phyloP scores from a whole-genome alignment of 1,139 yeast genomes.

The Suhomyces atakaporum region DNA sequence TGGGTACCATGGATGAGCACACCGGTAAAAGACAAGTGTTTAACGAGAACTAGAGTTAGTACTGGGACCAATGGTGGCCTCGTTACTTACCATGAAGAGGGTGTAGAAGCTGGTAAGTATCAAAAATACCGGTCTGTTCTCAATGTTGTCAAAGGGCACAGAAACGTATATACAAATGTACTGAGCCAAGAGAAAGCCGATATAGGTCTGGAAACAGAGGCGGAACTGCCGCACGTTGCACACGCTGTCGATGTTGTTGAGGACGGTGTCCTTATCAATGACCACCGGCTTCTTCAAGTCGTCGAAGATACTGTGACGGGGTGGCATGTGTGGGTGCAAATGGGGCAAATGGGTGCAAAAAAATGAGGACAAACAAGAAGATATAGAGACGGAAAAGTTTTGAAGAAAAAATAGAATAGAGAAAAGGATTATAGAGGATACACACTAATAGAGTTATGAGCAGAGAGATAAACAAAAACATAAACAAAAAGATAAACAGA shows the following conservation, averaged over 20 bases:
- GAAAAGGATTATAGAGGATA: too few relatives aligned
- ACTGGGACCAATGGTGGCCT: too few relatives aligned
- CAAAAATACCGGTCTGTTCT: conserved; percentile 38
- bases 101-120: conserved; percentile 31
- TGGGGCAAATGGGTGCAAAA: too few relatives aligned
- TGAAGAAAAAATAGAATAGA: background rate
- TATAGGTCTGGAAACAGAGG: conserved; percentile 19
- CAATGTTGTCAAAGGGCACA: conserved; percentile 46
- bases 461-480: too few relatives aligned
- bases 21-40: conserved; percentile 26
- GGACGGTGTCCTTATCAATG: conserved; percentile 1
- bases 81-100: conserved; percentile 30
- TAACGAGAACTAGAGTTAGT: conserved; percentile 25
- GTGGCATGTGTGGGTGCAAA: background rate
- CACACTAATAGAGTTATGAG: too few relatives aligned
- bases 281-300: background rate
- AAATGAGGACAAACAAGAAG: too few relatives aligned
- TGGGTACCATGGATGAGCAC: conserved; percentile 24
- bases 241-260: conserved; percentile 1
- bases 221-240: conserved; percentile 1
- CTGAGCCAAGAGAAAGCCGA: conserved; percentile 36
- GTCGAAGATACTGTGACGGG: background rate
- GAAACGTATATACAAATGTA: conserved; percentile 41
- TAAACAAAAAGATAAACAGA: too few relatives aligned
- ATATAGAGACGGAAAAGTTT: too few relatives aligned